Evolutionary conservation across 192 early-diverging fungal species (phyloP), one percentile per base, ranked within the genome.

Genomic region (Cetraspora pellucida): DNA sequence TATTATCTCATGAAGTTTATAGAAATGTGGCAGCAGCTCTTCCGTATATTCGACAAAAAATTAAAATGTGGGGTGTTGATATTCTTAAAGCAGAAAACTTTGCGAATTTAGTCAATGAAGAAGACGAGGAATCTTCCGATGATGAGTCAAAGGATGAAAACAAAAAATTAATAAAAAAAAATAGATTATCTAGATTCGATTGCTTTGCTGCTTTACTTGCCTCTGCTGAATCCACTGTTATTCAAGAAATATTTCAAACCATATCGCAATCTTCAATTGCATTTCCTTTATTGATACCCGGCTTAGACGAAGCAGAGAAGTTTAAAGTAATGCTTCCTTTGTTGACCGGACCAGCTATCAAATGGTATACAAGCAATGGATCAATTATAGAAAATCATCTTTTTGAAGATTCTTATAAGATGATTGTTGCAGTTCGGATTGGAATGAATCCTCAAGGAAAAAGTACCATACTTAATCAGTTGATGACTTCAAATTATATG

Each of bases 11-110:
- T 46, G 28, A 66, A 21, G 43, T 11, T 27, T 27, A 21, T 14
- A 23, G 17, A 21, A 54, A 43, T 68, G 74, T 76, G 19, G 21
- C 6, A 5, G 16, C 17, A 28, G 61, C 28, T 66, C 74, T 76
- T 31, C 74, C 64, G 6, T 76, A 66, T 45, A 43, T 76, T 23
- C 25, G 21, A 2, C 74, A 76, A 25, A 76, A 64, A 61, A 63
- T 76, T 28, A 76, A 76, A 45, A 76, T 76, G 74, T 76, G 74
- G 74, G 61, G 61, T 0, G 31, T 10, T 68, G 37, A 76, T 54
- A 44, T 68, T 30, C 74, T 76, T 76, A 61, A n/a, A 66, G 55
- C 74, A 66, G 63, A 76, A 52, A 76, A 46, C 70, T 25, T 76
- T 46, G 30, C 17, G 70, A 68, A 16, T 25, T 54, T 76, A 16